Evolutionary conservation across 768 basidiomycete genomes (phyloP).

Genomic region (Crassisporium funariophilum): DNA sequence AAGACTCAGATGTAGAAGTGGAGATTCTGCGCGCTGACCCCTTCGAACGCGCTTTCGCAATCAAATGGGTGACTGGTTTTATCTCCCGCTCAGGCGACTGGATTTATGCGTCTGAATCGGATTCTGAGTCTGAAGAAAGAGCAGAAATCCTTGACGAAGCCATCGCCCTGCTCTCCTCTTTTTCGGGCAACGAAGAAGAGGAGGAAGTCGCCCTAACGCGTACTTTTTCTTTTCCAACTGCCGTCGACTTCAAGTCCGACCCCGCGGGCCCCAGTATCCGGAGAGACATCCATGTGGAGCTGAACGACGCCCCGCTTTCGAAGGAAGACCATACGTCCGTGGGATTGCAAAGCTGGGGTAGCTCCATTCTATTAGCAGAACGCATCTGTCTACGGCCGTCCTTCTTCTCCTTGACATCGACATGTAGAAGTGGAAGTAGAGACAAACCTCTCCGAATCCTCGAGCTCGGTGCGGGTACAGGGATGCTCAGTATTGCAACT

Average conservation of each 20-base stretch:
- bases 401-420: constrained; percentile 26
- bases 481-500: constrained; percentile 72
- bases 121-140: constrained; percentile 43
- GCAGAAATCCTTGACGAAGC: constrained; percentile 54
- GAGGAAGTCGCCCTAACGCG: constrained; percentile 51
- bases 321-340: constrained; percentile 75
- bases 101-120: constrained; percentile 29
- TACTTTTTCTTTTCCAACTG: constrained; percentile 47
- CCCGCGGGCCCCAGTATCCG: not conserved
- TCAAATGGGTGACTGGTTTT: constrained; percentile 76
- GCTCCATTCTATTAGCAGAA: constrained; percentile 70
- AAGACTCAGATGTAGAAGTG: constrained; percentile 30
- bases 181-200: constrained; percentile 45
- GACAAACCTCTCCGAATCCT: constrained; percentile 47
- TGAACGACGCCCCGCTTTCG: constrained; percentile 71
- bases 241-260: constrained; percentile 6
- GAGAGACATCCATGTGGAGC: constrained; percentile 45
- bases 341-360: constrained; percentile 85
- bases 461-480: constrained; percentile 87
- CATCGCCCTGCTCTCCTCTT: constrained; percentile 55
- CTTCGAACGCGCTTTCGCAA: constrained; percentile 66
- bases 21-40: constrained; percentile 60
- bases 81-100: constrained; percentile 62
- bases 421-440: not conserved
- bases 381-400: constrained; percentile 54